Evolutionary conservation across 2,329 filamentous ascomycete species (phyloP).

Genomic region (Simplicillium sp.): DNA sequence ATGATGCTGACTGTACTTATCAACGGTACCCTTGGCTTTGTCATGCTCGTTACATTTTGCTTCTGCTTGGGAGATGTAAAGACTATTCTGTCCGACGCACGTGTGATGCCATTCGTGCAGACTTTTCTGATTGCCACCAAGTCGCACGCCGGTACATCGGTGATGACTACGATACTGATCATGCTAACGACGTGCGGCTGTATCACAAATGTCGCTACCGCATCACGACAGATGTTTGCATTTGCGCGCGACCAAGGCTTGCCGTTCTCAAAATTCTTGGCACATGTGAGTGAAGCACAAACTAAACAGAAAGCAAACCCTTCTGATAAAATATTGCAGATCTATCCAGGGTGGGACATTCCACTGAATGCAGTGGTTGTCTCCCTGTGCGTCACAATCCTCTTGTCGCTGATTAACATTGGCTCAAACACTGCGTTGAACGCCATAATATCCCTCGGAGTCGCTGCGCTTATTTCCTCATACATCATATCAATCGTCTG

Average conservation of each 20-base stretch:
- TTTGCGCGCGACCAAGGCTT: slow-evolving; percentile 25
- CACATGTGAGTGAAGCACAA: too few species aligned
- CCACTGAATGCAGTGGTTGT: slow-evolving; percentile 6
- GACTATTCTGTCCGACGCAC: slow-evolving; percentile 3
- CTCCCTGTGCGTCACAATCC: slow-evolving; percentile 31
- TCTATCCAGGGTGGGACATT: slow-evolving; percentile 9
- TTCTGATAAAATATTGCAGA: slow-evolving; percentile 1
- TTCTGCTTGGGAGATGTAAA: slow-evolving; percentile 22
- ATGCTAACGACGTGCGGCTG: slow-evolving; percentile 14
- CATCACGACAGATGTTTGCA: slow-evolving; percentile 19
- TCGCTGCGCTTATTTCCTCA: slow-evolving; percentile 38
- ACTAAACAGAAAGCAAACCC: too few species aligned
- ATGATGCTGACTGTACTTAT: slow-evolving; percentile 20
- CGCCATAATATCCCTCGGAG: slow-evolving; percentile 39
- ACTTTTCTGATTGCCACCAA: slow-evolving; percentile 17
- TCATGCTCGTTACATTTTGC: slow-evolving; percentile 24
- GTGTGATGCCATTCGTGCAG: slow-evolving; percentile 18
- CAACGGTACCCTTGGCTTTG: slow-evolving; percentile 22
- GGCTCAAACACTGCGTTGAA: slow-evolving; percentile 41
- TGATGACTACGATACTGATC: slow-evolving; percentile 15
- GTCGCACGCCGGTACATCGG: slow-evolving; percentile 11
- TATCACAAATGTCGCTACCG: slow-evolving; percentile 16
- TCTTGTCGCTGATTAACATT: slow-evolving; percentile 40
- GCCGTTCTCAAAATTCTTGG: too few species aligned
- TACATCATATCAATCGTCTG: slow-evolving; percentile 40